Evolutionary conservation across 2,329 filamentous ascomycete genomes (phyloP).

Genomic region (Helicocarpus griseus): DNA sequence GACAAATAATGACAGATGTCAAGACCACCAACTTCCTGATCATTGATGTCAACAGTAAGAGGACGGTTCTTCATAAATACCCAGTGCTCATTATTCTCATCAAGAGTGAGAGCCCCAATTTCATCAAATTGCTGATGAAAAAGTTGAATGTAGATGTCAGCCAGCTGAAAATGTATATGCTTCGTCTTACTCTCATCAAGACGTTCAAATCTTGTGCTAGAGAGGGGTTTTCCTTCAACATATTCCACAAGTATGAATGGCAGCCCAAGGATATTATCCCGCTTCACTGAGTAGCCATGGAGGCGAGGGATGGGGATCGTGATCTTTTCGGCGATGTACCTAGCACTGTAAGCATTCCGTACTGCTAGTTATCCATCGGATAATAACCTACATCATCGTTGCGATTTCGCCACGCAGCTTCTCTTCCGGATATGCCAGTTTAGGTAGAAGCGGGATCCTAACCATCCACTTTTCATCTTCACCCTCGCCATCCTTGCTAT

Average conservation of each 20-base stretch:
- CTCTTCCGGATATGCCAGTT: too few relatives aligned
- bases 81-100: constrained; percentile 1
- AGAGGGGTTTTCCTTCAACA: constrained; percentile 5
- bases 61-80: not conserved
- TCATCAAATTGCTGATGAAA: not conserved
- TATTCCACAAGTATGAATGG: constrained; percentile 8
- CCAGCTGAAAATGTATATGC: not conserved
- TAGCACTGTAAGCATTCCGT: too few relatives aligned
- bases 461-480: too few relatives aligned
- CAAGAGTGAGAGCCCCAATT: not conserved
- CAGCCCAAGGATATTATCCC: constrained; percentile 7
- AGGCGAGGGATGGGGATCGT: constrained; percentile 14
- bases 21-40: not conserved
- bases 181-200: not conserved
- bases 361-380: too few relatives aligned
- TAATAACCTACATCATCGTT: too few relatives aligned
- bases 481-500: too few relatives aligned
- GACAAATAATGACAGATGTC: not conserved
- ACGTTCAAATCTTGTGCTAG: not conserved
- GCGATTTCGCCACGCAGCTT: too few relatives aligned
- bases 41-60: not conserved
- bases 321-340: constrained; percentile 13
- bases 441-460: too few relatives aligned
- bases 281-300: constrained; percentile 4
- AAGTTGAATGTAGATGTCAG: not conserved